Conservation (phyloP, 257 asterid species). For the Linderniella brevidens region DNA sequence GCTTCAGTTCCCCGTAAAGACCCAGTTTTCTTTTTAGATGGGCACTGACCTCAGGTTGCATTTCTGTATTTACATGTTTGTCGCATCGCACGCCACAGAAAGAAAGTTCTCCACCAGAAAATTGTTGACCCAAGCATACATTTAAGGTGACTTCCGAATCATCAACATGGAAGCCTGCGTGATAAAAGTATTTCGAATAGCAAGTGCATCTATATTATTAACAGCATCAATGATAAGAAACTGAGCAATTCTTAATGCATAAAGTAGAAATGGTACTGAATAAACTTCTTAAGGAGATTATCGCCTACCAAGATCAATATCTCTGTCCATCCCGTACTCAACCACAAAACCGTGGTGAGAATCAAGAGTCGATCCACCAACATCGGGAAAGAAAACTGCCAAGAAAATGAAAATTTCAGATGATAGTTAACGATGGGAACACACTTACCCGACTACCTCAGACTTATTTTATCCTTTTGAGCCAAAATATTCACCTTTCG, state of each 20-base stretch:
- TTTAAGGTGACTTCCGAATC: conserved; percentile 95
- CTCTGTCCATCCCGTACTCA: conserved; percentile 88
- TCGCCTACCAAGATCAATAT: conserved; percentile 65
- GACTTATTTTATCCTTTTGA: too few relatives aligned
- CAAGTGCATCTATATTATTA: background rate
- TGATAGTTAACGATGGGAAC: too few relatives aligned
- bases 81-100: conserved; percentile 95
- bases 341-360: conserved; percentile 93
- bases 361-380: conserved; percentile 89
- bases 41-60: conserved; percentile 56
- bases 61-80: conserved; percentile 86
- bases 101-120: conserved; percentile 85
- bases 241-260: too few relatives aligned
- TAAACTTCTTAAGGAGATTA: conserved; percentile 6
- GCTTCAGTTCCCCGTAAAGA: background rate
- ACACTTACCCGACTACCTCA: too few relatives aligned
- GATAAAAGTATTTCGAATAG: background rate
- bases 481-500: conserved; percentile 35
- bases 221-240: conserved; percentile 3
- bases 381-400: conserved; percentile 84
- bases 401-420: background rate
- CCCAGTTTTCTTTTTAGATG: conserved; percentile 3
- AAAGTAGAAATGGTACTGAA: background rate
- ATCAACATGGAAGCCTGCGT: conserved; percentile 90
- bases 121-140: conserved; percentile 89